Percentiles rank a stretch among this genome's conserved stretches.
Conservation (phyloP, 2,329 filamentous ascomycete species). For the Mariannaea elegans region DNA sequence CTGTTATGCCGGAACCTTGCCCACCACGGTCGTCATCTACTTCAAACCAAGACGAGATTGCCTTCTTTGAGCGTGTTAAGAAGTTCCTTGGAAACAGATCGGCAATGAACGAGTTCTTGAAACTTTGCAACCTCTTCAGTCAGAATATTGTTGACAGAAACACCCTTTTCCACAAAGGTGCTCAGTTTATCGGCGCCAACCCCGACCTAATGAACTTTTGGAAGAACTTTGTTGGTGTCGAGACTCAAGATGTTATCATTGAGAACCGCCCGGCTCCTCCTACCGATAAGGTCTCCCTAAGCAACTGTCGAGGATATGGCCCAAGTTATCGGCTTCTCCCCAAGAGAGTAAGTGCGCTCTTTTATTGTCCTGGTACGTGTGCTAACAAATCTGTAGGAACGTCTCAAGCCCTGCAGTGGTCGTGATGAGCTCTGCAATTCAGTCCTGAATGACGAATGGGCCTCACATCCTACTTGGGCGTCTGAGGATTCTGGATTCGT, state of each 20-base stretch:
- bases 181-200: slow-evolving; percentile 87
- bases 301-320: slow-evolving; percentile 93
- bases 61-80: slow-evolving; percentile 96
- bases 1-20: slow-evolving; percentile 86
- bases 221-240: slow-evolving; percentile 82
- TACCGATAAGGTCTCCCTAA: slow-evolving; percentile 85
- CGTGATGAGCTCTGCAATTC: slow-evolving; percentile 93
- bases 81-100: slow-evolving; percentile 95
- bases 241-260: slow-evolving; percentile 79
- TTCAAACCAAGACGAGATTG: slow-evolving; percentile 85
- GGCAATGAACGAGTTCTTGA: slow-evolving; percentile 94
- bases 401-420: slow-evolving; percentile 90
- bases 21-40: slow-evolving; percentile 76
- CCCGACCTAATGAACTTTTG: slow-evolving; percentile 90
- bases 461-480: slow-evolving; percentile 97
- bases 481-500: slow-evolving; percentile 98
- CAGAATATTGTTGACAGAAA: slow-evolving; percentile 91
- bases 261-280: slow-evolving; percentile 81
- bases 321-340: slow-evolving; percentile 95
- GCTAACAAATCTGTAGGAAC: slow-evolving; percentile 63
- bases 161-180: slow-evolving; percentile 82
- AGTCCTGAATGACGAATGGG: slow-evolving; percentile 97
- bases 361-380: background rate
- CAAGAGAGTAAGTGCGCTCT: slow-evolving; percentile 67
- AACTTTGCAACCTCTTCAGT: slow-evolving; percentile 94